Base-by-base conservation (phyloP, 139 green algal genomes). In the Pycnococcus provasolii region DNA sequence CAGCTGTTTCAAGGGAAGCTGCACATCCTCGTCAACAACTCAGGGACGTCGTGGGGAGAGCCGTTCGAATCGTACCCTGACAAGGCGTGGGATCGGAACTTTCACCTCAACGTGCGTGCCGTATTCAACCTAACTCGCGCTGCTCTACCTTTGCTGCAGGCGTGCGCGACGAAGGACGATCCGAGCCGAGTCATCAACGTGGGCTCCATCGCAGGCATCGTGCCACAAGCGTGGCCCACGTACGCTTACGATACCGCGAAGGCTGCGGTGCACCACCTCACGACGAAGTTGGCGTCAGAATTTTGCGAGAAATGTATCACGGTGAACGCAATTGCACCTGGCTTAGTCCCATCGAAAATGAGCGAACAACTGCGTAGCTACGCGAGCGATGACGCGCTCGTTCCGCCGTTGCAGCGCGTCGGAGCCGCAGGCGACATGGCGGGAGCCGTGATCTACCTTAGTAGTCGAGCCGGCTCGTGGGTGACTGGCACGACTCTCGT, bases 21-120 rank as follows among this genome's bases (percentile, higher is more conserved):
- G 37, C 47, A 74, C 68, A 60, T 74, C 1, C 58, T 74, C 1
- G 60, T 74, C 8, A 63, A 69, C 62, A 74, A 74, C 47, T 58
- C 26, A 1, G 68, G 68, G 1, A 62, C 60, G 26, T 42, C 45
- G 13, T 74, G 68, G 68, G 68, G 68, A 3, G 59, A 26, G 43
- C 54, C 57, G 6, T 50, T 74, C 39, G 60, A 69, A 2, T 42
- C 52, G 54, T 58, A 64, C 46, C 37, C 45, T 4, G 68, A 74
- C 13, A 58, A 65, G 39, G 68, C 44, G 1, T 74, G 50, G 39
- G 42, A 64, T 5, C 68, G 68, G 52, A 51, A 47, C 1, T 47
- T 68, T 15, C 26, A 26, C 3, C 58, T 74, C 3, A 74, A 74
- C 62, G 68, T 74, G 2, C 58, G 63, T 45, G 68, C 42, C 1